phyloP scores from a whole-genome alignment of 2,329 filamentous ascomycete species.

The Penicillium digitatum region DNA sequence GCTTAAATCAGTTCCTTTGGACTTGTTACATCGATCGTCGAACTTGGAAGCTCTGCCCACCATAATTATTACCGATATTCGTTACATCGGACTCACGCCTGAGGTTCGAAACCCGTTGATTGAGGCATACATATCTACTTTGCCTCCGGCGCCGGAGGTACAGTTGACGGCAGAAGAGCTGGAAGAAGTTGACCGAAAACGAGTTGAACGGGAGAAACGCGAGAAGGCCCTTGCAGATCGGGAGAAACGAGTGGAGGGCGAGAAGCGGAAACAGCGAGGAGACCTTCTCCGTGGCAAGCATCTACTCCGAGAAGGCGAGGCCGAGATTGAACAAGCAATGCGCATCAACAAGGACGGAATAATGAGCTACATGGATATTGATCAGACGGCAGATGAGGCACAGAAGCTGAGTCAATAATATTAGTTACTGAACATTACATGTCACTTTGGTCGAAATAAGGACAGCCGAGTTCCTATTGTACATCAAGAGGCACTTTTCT shows the following conservation, averaged over 20 bases:
- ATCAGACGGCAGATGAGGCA: constrained; percentile 12
- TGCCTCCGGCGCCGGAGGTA: constrained; percentile 38
- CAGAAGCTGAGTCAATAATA: constrained; percentile 12
- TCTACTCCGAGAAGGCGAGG: constrained; percentile 43
- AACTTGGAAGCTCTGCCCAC: constrained; percentile 40
- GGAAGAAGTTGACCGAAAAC: constrained; percentile 36
- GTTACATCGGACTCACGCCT: constrained; percentile 42
- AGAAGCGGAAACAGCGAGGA: constrained; percentile 40
- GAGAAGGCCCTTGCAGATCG: constrained; percentile 44
- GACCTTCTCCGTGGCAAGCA: constrained; percentile 41
- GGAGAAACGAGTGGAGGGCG: constrained; percentile 42
- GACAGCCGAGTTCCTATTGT: constrained; percentile 4
- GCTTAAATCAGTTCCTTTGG: constrained; percentile 43
- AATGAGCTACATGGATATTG: constrained; percentile 39
- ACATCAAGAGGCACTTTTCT: constrained; percentile 13
- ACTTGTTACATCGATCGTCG: constrained; percentile 40
- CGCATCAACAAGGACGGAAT: constrained; percentile 41
- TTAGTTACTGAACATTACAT: constrained; percentile 3
- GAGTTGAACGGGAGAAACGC: constrained; percentile 42
- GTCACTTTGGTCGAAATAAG: constrained; percentile 2
- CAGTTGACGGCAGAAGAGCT: constrained; percentile 39
- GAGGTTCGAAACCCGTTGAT: constrained; percentile 42
- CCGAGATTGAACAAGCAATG: constrained; percentile 45
- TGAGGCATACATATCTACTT: constrained; percentile 43
- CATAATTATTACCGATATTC: constrained; percentile 42